Evolutionary conservation across 768 basidiomycete species (phyloP).

Genomic region (Fibroporia radiculosa): DNA sequence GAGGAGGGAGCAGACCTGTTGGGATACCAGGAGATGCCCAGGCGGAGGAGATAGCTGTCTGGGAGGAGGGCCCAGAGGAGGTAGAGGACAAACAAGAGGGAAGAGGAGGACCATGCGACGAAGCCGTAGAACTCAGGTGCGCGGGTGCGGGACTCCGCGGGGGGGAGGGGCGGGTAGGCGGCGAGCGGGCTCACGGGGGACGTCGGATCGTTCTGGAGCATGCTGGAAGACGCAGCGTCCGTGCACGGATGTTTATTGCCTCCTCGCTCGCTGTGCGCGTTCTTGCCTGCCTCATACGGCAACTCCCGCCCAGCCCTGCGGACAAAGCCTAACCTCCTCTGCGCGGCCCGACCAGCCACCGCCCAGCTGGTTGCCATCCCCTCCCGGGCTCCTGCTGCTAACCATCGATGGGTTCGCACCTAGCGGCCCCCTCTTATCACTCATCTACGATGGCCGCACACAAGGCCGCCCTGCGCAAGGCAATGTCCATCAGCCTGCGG

Average conservation of each 20-base stretch:
- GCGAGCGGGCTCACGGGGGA: slow-evolving; percentile 40
- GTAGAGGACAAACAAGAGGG: slow-evolving; percentile 60
- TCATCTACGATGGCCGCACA: too few species aligned
- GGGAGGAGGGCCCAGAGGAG: slow-evolving; percentile 78
- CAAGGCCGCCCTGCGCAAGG: slow-evolving; percentile 50
- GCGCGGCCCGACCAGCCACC: too few species aligned
- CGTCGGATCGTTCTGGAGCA: slow-evolving; percentile 25
- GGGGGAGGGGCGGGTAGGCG: slow-evolving; percentile 30
- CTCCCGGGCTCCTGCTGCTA: neutral
- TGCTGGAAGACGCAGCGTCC: neutral
- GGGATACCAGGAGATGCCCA: slow-evolving; percentile 84
- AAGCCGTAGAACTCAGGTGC: slow-evolving; percentile 90
- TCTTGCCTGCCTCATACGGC: slow-evolving; percentile 6
- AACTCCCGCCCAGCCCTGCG: slow-evolving; percentile 8
- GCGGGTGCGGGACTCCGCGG: slow-evolving; percentile 47
- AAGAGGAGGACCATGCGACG: slow-evolving; percentile 76
- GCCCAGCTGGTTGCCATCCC: too few species aligned
- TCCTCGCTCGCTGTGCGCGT: slow-evolving; percentile 4
- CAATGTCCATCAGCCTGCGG: slow-evolving; percentile 37
- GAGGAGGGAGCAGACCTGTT: slow-evolving; percentile 45
- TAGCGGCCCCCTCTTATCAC: too few species aligned
- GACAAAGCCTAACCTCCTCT: slow-evolving; percentile 20
- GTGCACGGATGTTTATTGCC: neutral
- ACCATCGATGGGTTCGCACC: too few species aligned
- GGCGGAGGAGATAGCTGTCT: slow-evolving; percentile 53